Conservation (phyloP, 441 rosid species). For the Syzygium syzygioides region DNA sequence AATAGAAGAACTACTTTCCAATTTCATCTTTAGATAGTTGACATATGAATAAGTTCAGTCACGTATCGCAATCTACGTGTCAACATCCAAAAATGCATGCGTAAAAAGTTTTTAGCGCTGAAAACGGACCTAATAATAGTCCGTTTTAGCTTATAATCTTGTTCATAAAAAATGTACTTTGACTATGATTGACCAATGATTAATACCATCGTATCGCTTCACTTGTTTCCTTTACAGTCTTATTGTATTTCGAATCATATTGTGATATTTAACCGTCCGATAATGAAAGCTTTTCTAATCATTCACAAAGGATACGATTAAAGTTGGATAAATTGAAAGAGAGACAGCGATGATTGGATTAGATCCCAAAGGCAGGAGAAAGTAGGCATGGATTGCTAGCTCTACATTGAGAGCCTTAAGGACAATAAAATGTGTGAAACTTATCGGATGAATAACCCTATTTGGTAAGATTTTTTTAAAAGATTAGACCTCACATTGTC, state of each 20-base stretch:
- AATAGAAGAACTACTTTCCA: background rate
- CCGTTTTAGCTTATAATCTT: background rate
- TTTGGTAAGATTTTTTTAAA: background rate
- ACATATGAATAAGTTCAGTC: background rate
- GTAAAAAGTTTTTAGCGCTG: background rate
- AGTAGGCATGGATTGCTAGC: background rate
- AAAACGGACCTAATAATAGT: background rate
- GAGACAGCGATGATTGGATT: background rate
- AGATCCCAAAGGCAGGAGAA: background rate
- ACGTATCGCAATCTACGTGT: background rate
- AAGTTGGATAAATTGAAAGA: background rate
- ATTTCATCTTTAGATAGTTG: background rate
- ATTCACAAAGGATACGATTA: background rate
- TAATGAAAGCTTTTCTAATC: background rate
- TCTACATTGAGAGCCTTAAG: background rate
- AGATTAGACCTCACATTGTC: background rate
- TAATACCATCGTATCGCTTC: background rate
- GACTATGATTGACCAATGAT: background rate
- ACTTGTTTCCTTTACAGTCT: background rate
- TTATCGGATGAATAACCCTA: background rate
- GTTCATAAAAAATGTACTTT: background rate
- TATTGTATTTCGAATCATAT: background rate
- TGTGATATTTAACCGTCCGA: background rate
- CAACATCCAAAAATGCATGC: background rate
- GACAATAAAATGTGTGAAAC: background rate